Base-by-base conservation (phyloP, 192 early-diverging fungal genomes). In the Chytriomyces sp. region DNA sequence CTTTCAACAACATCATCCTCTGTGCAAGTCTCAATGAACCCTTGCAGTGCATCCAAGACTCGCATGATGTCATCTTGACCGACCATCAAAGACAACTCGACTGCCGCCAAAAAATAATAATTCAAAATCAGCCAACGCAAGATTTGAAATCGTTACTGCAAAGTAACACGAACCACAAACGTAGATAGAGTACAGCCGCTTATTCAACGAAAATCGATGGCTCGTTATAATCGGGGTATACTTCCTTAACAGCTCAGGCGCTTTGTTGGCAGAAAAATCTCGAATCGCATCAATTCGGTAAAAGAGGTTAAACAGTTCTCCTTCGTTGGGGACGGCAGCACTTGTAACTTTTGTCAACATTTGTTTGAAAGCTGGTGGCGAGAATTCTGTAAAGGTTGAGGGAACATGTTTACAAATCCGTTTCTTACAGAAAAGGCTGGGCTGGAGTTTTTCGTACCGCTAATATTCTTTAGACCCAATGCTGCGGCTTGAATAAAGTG, bases 301-400 rank as follows among this genome's bases (percentile, higher is more conserved):
- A 53, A 86, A 78, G n/a, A 89, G 72, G 9, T 86, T 86, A 50
- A 89, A 77, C 13, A 89, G 61, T 26, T 89, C 87, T 24, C 87
- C 87, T 65, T 89, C 87, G 68, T 79, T 82, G 16, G 80, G 79
- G 44, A 82, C 57, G 5, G 80, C 7, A 57, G 79, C 57, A 6
- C 69, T 50, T 10, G 81, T 77, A 24, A 87, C 63, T 68, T 81
- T 87, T 9, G 71, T 76, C 28, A 87, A 47, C 67, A 87, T 82
- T 74, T 82, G 84, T 48, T 87, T 86, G 69, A 87, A 87, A 62
- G 81, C 77, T 5, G 79, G 69, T 16, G 86, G 86, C 16, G 82
- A 85, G 64, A 75, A 82, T 45, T 87, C 86, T 85, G 70, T 18
- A 23, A 6, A 18, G 11, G 18, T 68, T 16, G 45, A 28, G 35